A percentile compares a stretch with the other conserved stretches of the same genome.
These are phyloP conservation scores for Lentinula aciculospora DNA, from an alignment of 768 basidiomycete species.

Conservation along the genomic window DNA sequence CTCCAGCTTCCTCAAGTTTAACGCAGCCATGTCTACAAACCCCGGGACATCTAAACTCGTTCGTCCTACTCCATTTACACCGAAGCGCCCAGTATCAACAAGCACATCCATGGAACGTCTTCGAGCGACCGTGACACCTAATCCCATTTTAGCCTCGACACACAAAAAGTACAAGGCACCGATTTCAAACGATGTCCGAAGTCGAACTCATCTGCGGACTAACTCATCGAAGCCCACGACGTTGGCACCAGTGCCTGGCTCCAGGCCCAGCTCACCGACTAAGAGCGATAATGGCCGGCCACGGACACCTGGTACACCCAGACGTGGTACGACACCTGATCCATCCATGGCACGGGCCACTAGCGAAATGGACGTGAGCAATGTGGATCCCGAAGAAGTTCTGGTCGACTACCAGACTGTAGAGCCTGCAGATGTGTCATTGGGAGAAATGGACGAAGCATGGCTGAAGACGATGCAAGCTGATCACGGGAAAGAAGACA, in stretches of 20 bases:
- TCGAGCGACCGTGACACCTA: constrained; percentile 26
- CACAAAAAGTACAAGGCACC: constrained; percentile 67
- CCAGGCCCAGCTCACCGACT: constrained; percentile 40
- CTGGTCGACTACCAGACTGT: constrained; percentile 73
- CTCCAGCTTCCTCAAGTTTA: neutral
- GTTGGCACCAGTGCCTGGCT: constrained; percentile 44
- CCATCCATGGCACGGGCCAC: constrained; percentile 38
- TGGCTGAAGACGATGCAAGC: constrained; percentile 34
- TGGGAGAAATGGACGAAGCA: constrained; percentile 58
- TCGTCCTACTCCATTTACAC: constrained; percentile 46
- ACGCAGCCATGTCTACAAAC: neutral
- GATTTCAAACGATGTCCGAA: constrained; percentile 41
- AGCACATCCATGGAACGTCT: constrained; percentile 22
- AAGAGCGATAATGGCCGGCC: constrained; percentile 30
- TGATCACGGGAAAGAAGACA: constrained; percentile 71
- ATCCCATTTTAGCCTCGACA: constrained; percentile 26
- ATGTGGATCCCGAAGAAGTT: constrained; percentile 68
- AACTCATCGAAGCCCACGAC: constrained; percentile 15
- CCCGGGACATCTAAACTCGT: constrained; percentile 25
- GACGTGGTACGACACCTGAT: constrained; percentile 36
- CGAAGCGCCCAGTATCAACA: constrained; percentile 42
- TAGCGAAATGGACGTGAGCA: constrained; percentile 73
- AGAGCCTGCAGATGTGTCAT: constrained; percentile 58
- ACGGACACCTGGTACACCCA: constrained; percentile 49
- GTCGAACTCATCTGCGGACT: constrained; percentile 13